These are phyloP conservation scores for Colletotrichum brevisporum DNA, from an alignment of 2,329 filamentous ascomycete species.

Conservation along the genomic window DNA sequence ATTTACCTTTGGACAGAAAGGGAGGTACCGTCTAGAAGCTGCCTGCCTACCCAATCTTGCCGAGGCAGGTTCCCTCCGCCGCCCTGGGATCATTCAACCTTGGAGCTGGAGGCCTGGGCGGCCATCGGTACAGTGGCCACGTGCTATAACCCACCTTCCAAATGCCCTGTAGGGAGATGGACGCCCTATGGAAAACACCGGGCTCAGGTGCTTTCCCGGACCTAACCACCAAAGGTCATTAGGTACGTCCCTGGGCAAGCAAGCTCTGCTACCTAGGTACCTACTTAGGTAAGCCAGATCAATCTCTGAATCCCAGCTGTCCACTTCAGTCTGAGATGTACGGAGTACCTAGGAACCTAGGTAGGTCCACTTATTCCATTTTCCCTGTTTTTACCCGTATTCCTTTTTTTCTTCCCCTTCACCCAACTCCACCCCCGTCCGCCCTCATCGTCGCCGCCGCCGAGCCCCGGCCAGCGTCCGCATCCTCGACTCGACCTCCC, in stretches of 20 bases:
- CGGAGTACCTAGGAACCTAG: too few species aligned
- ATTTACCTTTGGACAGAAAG: too few species aligned
- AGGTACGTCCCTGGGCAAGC: background rate
- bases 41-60: too few species aligned
- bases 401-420: conserved; percentile 7
- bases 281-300: conserved; percentile 31
- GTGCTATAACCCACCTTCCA: conserved; percentile 27
- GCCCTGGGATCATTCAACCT: too few species aligned
- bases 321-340: background rate
- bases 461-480: background rate
- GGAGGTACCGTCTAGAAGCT: too few species aligned
- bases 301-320: conserved; percentile 19
- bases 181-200: conserved; percentile 15
- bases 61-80: too few species aligned
- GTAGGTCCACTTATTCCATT: background rate
- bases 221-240: background rate
- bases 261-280: too few species aligned
- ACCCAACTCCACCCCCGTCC: conserved; percentile 12
- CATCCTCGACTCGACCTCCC: background rate
- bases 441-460: conserved; percentile 9
- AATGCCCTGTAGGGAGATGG: conserved; percentile 21
- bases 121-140: conserved; percentile 17
- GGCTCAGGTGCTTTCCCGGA: background rate
- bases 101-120: background rate
- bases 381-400: conserved; percentile 16